phyloP scores from a whole-genome alignment of 2,329 filamentous ascomycete species.

The Pestalotiopsis sp. region DNA sequence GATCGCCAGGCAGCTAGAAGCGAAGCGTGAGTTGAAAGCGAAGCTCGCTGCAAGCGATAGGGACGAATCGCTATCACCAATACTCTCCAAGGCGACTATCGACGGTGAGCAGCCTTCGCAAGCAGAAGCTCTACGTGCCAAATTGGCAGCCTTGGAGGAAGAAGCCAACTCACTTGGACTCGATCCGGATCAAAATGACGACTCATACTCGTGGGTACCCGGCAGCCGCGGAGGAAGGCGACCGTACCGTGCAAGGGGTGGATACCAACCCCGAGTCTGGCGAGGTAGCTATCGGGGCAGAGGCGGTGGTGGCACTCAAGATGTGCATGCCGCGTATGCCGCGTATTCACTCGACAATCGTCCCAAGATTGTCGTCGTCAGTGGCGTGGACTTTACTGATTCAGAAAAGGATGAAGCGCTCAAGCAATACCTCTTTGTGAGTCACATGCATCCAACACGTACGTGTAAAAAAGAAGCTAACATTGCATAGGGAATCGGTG shows the following conservation, averaged over 20 bases:
- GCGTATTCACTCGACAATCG: conserved; percentile 76
- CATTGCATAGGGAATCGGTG: conserved; percentile 57
- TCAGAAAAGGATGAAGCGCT: conserved; percentile 69
- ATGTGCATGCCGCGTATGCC: conserved; percentile 54
- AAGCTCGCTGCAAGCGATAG: conserved; percentile 59
- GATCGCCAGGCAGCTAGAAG: conserved; percentile 65
- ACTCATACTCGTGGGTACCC: conserved; percentile 38
- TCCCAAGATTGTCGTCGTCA: conserved; percentile 68
- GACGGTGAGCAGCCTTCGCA: conserved; percentile 39
- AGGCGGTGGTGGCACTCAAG: conserved; percentile 34
- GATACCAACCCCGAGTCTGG: neutral
- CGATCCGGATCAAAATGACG: conserved; percentile 58
- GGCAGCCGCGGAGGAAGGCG: conserved; percentile 40
- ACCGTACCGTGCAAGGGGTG: conserved; percentile 44
- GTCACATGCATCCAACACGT: conserved; percentile 28
- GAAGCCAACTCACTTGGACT: conserved; percentile 73
- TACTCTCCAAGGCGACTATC: conserved; percentile 23
- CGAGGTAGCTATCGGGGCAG: neutral
- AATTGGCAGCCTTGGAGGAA: conserved; percentile 72
- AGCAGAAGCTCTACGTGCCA: conserved; percentile 69
- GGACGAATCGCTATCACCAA: conserved; percentile 23
- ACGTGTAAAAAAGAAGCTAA: conserved; percentile 27
- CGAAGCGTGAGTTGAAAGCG: conserved; percentile 64
- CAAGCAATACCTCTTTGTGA: conserved; percentile 71
- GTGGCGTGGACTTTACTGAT: conserved; percentile 65